These are phyloP conservation scores for Claviceps humidiphila DNA, from an alignment of 2,329 filamentous ascomycete species.

Conservation along the genomic window DNA sequence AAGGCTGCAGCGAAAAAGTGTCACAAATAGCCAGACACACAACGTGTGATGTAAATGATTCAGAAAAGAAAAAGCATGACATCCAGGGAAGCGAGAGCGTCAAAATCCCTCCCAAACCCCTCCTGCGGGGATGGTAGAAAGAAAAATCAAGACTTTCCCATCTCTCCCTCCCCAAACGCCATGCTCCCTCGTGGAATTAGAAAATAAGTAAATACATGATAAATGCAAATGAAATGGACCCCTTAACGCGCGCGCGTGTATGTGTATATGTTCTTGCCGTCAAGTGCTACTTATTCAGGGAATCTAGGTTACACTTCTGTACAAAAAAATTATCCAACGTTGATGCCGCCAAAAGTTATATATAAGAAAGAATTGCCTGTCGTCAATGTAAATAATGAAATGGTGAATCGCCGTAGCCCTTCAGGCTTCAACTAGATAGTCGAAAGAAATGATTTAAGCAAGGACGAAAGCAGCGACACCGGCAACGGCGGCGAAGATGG, in stretches of 20 bases:
- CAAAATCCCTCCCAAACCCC: too few species aligned
- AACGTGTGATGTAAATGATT: too few species aligned
- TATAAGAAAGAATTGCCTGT: not conserved
- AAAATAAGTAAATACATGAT: slow-evolving; percentile 6
- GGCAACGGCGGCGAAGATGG: slow-evolving; percentile 39
- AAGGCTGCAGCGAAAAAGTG: too few species aligned
- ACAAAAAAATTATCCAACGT: slow-evolving; percentile 17
- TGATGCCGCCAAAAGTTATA: slow-evolving; percentile 6
- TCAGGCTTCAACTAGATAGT: slow-evolving; percentile 25
- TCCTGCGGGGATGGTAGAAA: too few species aligned
- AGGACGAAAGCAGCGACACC: slow-evolving; percentile 41
- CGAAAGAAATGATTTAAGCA: slow-evolving; percentile 32
- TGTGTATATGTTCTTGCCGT: slow-evolving; percentile 12
- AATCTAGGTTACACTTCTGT: slow-evolving; percentile 14
- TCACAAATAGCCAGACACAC: too few species aligned
- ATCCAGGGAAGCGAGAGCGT: not conserved
- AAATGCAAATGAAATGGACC: not conserved
- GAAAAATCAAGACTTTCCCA: too few species aligned
- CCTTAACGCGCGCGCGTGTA: slow-evolving; percentile 9
- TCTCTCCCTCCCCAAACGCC: not conserved
- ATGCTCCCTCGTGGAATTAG: not conserved
- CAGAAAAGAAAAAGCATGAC: not conserved
- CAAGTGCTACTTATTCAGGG: slow-evolving; percentile 9
- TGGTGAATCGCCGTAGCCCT: slow-evolving; percentile 21
- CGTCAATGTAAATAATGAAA: slow-evolving; percentile 11